Percentiles rank a stretch among this genome's conserved stretches.
Evolutionary conservation across 1,139 yeast genomes (phyloP).

Genomic region (Taphrina sp.): DNA sequence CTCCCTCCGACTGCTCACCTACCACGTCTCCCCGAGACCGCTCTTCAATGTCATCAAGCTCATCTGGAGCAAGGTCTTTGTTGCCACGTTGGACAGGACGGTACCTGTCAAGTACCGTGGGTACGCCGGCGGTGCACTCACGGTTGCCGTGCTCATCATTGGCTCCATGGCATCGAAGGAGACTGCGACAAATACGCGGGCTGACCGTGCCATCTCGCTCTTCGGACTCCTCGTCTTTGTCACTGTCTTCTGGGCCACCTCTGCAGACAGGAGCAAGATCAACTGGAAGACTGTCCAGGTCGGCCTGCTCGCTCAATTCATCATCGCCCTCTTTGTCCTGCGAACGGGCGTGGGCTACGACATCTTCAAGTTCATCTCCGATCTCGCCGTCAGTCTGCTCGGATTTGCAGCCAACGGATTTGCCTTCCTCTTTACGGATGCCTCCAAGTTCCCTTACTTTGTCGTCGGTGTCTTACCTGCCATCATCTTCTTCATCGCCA

Average conservation of each 20-base stretch:
- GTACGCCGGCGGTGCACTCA: conserved; percentile 44
- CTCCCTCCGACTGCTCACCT: conserved; percentile 57
- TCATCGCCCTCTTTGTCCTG: conserved; percentile 61
- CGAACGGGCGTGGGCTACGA: conserved; percentile 63
- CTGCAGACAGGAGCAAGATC: conserved; percentile 51
- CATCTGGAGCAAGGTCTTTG: conserved; percentile 51
- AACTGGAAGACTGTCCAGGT: conserved; percentile 64
- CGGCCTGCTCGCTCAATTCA: conserved; percentile 62
- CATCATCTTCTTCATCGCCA: conserved; percentile 63
- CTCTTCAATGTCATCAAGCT: conserved; percentile 42
- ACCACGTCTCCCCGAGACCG: conserved; percentile 51
- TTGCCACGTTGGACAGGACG: conserved; percentile 47
- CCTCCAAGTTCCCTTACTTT: conserved; percentile 51
- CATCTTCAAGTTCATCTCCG: conserved; percentile 61
- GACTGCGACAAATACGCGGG: conserved; percentile 51
- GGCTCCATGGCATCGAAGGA: conserved; percentile 60
- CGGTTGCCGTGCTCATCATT: conserved; percentile 52
- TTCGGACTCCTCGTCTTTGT: conserved; percentile 58
- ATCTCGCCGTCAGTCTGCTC: conserved; percentile 59
- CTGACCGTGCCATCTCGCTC: conserved; percentile 61
- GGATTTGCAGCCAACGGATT: conserved; percentile 65
- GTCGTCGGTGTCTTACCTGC: conserved; percentile 63
- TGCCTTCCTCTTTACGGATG: conserved; percentile 56
- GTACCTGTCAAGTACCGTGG: conserved; percentile 32
- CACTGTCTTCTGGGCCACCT: conserved; percentile 51